Conservation (phyloP, 257 asterid species). For the Coffea canephora region DNA sequence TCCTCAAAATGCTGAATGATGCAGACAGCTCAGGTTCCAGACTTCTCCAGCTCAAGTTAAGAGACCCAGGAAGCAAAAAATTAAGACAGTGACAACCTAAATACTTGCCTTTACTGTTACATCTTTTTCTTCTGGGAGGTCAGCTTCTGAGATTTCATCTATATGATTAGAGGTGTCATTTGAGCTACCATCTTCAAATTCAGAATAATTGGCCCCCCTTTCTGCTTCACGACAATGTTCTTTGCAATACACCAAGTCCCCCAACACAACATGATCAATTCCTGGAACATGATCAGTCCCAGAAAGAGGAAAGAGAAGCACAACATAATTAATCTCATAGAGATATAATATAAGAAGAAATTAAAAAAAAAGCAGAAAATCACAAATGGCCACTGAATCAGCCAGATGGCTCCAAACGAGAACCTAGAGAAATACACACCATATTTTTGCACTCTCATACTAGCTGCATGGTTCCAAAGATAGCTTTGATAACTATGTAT, state of each 20-base stretch:
- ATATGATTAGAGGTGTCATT: constrained; percentile 39
- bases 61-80: background rate
- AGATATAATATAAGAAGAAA: background rate
- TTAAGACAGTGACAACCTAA: background rate
- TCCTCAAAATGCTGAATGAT: background rate
- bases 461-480: constrained; percentile 95
- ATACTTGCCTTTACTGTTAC: constrained; percentile 61
- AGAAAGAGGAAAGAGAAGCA: background rate
- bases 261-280: constrained; percentile 59
- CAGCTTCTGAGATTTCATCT: constrained; percentile 53
- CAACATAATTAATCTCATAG: background rate
- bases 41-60: background rate
- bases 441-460: constrained; percentile 74
- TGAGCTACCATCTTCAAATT: constrained; percentile 37
- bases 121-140: constrained; percentile 48
- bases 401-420: background rate
- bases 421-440: constrained; percentile 41
- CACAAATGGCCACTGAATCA: background rate
- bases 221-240: constrained; percentile 45
- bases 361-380: background rate
- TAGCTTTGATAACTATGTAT: constrained; percentile 97
- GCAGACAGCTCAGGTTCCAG: background rate
- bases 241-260: constrained; percentile 88
- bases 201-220: constrained; percentile 34
- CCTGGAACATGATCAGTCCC: constrained; percentile 44